Percentiles rank a stretch among this genome's conserved stretches.
Evolutionary conservation across 257 asterid species (phyloP).

Genomic region (Lycium ferocissimum): DNA sequence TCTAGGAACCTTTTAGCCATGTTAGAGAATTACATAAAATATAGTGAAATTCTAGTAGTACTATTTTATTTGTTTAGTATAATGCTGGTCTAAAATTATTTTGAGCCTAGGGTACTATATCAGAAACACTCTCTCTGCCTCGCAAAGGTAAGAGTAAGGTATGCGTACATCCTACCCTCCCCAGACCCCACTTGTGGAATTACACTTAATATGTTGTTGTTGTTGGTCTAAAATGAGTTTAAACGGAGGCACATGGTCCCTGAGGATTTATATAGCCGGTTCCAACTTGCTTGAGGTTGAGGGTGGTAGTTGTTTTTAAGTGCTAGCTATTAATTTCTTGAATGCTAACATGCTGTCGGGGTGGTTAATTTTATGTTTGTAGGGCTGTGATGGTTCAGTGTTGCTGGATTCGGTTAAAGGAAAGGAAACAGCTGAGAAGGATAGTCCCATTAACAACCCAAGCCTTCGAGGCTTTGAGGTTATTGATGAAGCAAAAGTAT

Average conservation of each 20-base stretch:
- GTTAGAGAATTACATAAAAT: neutral
- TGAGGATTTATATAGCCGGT: neutral
- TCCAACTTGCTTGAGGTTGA: neutral
- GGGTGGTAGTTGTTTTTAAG: neutral
- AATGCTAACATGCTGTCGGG: neutral
- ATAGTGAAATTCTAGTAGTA: neutral
- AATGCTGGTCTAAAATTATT: neutral
- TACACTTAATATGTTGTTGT: neutral
- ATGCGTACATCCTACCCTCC: too few relatives aligned
- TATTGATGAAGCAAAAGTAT: conserved; percentile 24
- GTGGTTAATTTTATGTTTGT: neutral
- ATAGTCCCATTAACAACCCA: conserved; percentile 27
- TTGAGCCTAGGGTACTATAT: too few relatives aligned
- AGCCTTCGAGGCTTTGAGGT: conserved; percentile 27
- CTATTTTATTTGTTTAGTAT: too few relatives aligned
- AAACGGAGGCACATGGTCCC: neutral
- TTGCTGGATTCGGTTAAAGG: conserved; percentile 10
- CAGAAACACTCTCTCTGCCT: too few relatives aligned
- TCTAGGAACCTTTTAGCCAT: neutral
- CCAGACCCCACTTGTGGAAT: too few relatives aligned
- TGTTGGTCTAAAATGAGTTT: neutral
- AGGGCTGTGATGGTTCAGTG: conserved; percentile 28
- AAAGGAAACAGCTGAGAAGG: conserved; percentile 27
- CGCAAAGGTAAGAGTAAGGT: too few relatives aligned
- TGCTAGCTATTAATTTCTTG: neutral